Evolutionary conservation across 169 alveolate genomes (phyloP).

Genomic region (Perkinsus marinus): DNA sequence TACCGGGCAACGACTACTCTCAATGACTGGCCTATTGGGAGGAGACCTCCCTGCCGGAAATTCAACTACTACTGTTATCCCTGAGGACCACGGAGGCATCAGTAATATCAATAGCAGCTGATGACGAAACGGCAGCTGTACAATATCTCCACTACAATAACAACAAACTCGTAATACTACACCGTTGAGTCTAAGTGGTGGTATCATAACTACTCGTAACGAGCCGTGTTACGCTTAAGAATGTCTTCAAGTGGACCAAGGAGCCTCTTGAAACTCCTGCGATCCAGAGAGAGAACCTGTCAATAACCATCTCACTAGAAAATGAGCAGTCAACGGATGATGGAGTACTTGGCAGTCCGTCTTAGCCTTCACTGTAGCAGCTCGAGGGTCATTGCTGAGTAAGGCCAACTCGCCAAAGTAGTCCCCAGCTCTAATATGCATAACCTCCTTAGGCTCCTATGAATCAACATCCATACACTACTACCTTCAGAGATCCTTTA

Average conservation of each 20-base stretch:
- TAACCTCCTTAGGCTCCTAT: conserved; percentile 29
- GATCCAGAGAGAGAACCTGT: conserved; percentile 61
- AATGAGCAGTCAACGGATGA: not conserved
- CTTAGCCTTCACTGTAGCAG: conserved; percentile 72
- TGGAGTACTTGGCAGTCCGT: conserved; percentile 7
- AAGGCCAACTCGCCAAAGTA: conserved; percentile 88
- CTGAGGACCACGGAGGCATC: too few relatives aligned
- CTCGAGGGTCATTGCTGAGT: conserved; percentile 69
- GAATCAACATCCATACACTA: not conserved
- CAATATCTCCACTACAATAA: not conserved
- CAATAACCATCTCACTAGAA: not conserved
- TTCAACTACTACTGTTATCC: not conserved
- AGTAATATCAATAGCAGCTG: not conserved
- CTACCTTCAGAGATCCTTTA: not conserved
- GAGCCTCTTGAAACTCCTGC: conserved; percentile 77
- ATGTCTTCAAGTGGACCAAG: conserved; percentile 84
- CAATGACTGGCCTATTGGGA: too few relatives aligned
- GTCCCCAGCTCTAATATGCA: conserved; percentile 61
- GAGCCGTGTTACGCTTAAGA: conserved; percentile 70
- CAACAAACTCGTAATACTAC: not conserved
- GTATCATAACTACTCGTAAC: conserved; percentile 44
- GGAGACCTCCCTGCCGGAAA: not conserved
- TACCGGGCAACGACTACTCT: too few relatives aligned
- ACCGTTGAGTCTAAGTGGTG: not conserved
- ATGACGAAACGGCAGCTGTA: not conserved